Evolutionary conservation across 305 asterid genomes (phyloP).

Genomic region (Solanum aculeatissimum): DNA sequence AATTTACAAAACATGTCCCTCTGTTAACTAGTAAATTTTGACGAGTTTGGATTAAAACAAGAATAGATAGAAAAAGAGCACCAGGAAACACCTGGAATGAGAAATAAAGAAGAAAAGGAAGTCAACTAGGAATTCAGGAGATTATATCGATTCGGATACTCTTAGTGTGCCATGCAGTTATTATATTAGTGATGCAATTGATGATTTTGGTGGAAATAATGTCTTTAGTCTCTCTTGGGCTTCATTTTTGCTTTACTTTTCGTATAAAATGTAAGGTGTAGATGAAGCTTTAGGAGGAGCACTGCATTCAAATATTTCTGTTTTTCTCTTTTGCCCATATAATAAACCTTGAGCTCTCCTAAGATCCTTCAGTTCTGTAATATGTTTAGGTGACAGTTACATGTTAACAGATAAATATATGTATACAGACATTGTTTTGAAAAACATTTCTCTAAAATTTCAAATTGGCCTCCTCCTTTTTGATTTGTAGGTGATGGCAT

Average conservation of each 20-base stretch:
- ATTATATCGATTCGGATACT: not conserved
- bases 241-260: not conserved
- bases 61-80: not conserved
- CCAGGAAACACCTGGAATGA: not conserved
- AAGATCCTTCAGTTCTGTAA: not conserved
- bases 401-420: not conserved
- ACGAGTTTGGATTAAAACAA: not conserved
- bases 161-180: not conserved
- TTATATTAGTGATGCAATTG: not conserved
- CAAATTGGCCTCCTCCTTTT: not conserved
- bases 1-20: not conserved
- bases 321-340: not conserved
- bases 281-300: not conserved
- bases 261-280: not conserved
- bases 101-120: not conserved
- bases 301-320: not conserved
- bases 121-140: not conserved
- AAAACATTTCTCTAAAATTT: not conserved
- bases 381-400: not conserved
- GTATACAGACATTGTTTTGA: not conserved
- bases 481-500: constrained; percentile 2
- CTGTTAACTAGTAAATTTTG: not conserved
- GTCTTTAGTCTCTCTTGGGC: not conserved
- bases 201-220: not conserved
- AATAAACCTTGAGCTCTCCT: not conserved